Conservation (phyloP, 2,329 filamentous ascomycete genomes). For the Fusarium cicatricum region DNA sequence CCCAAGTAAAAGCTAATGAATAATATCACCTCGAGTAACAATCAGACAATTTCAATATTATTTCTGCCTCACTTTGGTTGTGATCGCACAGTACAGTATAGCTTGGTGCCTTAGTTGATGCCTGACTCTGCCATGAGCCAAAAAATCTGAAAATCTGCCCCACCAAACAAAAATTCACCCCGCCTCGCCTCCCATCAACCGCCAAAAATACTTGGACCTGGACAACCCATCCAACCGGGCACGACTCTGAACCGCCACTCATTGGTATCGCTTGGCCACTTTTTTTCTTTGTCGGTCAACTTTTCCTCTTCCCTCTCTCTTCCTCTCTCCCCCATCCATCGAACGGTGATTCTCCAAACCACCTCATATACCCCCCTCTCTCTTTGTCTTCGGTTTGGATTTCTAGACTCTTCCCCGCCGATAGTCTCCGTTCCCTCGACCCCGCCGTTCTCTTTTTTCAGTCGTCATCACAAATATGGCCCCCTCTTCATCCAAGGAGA, state of each 20-base stretch:
- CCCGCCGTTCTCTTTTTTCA: constrained; percentile 36
- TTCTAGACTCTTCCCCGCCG: constrained; percentile 33
- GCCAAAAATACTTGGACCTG: constrained; percentile 33
- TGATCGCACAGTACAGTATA: neutral
- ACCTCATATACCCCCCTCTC: constrained; percentile 24
- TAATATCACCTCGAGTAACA: too few relatives aligned
- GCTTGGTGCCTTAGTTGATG: constrained; percentile 49
- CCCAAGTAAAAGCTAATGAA: neutral
- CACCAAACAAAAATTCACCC: constrained; percentile 53
- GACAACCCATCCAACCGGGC: constrained; percentile 29
- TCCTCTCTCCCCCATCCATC: constrained; percentile 21
- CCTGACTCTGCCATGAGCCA: constrained; percentile 45
- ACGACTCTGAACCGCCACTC: constrained; percentile 41
- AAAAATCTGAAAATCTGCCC: constrained; percentile 50
- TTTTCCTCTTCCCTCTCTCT: constrained; percentile 28
- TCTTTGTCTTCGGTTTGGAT: constrained; percentile 34
- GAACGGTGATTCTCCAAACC: constrained; percentile 38
- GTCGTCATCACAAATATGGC: constrained; percentile 53
- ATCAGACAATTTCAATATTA: too few relatives aligned
- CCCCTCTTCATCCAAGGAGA: constrained; percentile 74
- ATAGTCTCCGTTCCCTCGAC: constrained; percentile 40
- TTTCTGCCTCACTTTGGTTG: too few relatives aligned
- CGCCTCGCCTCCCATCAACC: constrained; percentile 48
- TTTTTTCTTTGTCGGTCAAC: constrained; percentile 37
- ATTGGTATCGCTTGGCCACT: constrained; percentile 37